These are phyloP conservation scores for Pugionium dolabratum DNA, from an alignment of 345 rosid species.

Conservation along the genomic window DNA sequence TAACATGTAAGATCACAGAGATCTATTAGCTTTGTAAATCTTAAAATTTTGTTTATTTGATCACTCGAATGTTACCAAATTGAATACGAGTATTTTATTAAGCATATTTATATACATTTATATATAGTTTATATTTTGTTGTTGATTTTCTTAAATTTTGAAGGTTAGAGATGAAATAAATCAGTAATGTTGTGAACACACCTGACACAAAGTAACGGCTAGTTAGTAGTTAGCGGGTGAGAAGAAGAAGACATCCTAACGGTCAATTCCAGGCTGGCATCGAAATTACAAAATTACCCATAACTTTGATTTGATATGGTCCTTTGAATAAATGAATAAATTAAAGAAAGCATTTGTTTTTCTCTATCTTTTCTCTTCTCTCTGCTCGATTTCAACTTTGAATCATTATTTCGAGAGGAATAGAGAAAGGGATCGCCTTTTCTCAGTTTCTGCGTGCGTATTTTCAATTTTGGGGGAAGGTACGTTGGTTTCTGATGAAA, in stretches of 20 bases:
- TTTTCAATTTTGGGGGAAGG: slow-evolving; percentile 14
- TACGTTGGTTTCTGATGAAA: slow-evolving; percentile 2
- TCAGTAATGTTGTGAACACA: slow-evolving; percentile 8
- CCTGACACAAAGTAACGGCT: slow-evolving; percentile 43
- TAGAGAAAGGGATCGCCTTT: slow-evolving; percentile 38
- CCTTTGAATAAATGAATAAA: slow-evolving; percentile 34
- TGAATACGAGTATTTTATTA: too few species aligned
- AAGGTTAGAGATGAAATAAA: slow-evolving; percentile 10
- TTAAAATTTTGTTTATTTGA: too few species aligned
- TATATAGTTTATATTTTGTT: not conserved
- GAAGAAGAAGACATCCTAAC: slow-evolving; percentile 36
- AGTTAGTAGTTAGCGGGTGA: slow-evolving; percentile 30
- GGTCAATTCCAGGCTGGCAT: slow-evolving; percentile 38
- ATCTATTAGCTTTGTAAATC: too few species aligned
- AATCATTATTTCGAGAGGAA: slow-evolving; percentile 23
- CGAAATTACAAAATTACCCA: slow-evolving; percentile 12
- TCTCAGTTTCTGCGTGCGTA: slow-evolving; percentile 12
- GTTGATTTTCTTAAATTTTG: not conserved
- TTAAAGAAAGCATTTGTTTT: too few species aligned
- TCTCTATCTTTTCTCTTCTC: not conserved
- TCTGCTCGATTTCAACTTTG: slow-evolving; percentile 28
- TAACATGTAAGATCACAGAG: too few species aligned
- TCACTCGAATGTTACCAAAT: too few species aligned
- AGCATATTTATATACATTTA: not conserved
- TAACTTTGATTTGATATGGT: slow-evolving; percentile 18